Evolutionary conservation across 2,329 filamentous ascomycete species (phyloP), one percentile per base, ranked within the genome.

Genomic region (Ceratocystis eucalypticola): DNA sequence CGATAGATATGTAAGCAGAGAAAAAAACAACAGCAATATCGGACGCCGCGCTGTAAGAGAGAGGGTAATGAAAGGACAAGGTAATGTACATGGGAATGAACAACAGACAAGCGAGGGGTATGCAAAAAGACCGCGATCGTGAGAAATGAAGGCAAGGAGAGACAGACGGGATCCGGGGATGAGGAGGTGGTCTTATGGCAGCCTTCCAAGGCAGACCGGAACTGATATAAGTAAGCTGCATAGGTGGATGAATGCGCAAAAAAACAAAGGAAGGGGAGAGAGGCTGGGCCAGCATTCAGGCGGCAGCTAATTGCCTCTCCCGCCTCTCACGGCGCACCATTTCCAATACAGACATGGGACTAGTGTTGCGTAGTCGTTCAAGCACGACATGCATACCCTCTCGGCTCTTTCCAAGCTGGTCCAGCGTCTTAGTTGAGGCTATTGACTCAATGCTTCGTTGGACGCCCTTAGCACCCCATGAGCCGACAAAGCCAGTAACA

Each of bases 341-440:
- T 73, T 85, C 83, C 44, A 85, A 74, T 37, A 85, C 81, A 48
- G 81, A 80, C 66, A 84, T 80, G 66, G 84, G 79, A 37, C 82
- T 81, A 50, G 79, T 82, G 73, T 82, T 82, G 61, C 83, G 79
- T 64, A 85, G 76, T 61, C 89, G 80, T 75, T 91, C 88, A 25
- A 94, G 79, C 7, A 94, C 89, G 46, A 92, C 84, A 66, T 84
- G 85, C 89, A 94, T 93, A 62, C 89, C 89, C 74, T 92, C 88
- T 62, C 88, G 85, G 70, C 88, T 89, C 77, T 92, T 92, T 64
- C 87, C 85, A 71, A 93, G 81, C 73, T 89, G 88, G 71, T 88
- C 87, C 70, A 87, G 83, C 4, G 89, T 91, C 73, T 89, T 88
- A 72, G 85, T 87, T 48, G 89, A 85, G 10, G 88, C 88, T 68